phyloP scores from a whole-genome alignment of 176 grass and related monocot species.

The Lolium multiflorum region DNA sequence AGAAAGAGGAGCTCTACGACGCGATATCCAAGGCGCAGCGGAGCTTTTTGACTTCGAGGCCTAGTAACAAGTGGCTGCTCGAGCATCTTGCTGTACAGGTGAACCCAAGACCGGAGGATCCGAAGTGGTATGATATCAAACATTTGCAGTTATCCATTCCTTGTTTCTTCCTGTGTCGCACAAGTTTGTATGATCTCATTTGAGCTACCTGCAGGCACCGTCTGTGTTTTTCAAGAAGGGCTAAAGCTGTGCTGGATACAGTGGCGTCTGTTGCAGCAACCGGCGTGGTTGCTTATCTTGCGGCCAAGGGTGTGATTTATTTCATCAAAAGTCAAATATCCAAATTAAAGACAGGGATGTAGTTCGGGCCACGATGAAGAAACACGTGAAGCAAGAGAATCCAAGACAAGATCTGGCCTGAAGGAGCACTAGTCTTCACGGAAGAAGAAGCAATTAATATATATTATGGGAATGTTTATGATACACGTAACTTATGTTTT shows the following conservation, averaged over 20 bases:
- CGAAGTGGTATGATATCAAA: background rate
- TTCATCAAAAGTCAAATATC: too few relatives aligned
- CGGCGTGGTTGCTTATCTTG: background rate
- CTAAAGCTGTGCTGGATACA: background rate
- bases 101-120: background rate
- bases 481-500: too few relatives aligned
- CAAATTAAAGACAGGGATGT: too few relatives aligned
- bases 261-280: background rate
- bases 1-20: background rate
- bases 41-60: background rate
- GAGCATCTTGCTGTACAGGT: background rate
- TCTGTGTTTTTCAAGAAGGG: background rate
- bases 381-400: too few relatives aligned
- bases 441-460: too few relatives aligned
- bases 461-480: too few relatives aligned
- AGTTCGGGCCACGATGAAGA: too few relatives aligned
- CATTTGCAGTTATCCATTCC: background rate
- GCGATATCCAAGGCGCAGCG: background rate
- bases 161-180: background rate
- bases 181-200: background rate
- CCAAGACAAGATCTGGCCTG: too few relatives aligned
- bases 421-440: too few relatives aligned
- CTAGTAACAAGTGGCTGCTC: background rate
- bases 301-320: too few relatives aligned
- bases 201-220: background rate